Conservation (phyloP, 2,329 filamentous ascomycete genomes). For the Epichloe brachyelytri region DNA sequence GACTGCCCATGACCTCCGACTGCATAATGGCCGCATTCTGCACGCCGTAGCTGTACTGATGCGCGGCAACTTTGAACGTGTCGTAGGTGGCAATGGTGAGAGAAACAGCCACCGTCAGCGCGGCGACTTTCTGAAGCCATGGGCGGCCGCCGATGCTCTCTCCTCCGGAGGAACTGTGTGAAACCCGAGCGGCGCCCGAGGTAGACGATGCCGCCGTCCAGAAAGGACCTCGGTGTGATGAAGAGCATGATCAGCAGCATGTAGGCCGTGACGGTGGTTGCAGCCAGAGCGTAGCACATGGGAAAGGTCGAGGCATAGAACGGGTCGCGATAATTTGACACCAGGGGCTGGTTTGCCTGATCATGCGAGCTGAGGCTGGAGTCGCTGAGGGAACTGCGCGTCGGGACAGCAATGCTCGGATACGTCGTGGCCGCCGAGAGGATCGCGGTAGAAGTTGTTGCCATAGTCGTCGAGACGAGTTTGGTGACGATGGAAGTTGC, state of each 20-base stretch:
- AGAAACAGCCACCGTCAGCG: slow-evolving; percentile 65
- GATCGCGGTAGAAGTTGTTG: background rate
- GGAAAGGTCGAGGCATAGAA: slow-evolving; percentile 93
- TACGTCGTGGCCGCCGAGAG: background rate
- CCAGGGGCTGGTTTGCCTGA: slow-evolving; percentile 20
- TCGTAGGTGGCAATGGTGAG: slow-evolving; percentile 88
- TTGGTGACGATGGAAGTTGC: background rate
- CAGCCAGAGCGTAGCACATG: slow-evolving; percentile 83
- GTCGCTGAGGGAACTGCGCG: slow-evolving; percentile 14
- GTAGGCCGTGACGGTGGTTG: slow-evolving; percentile 82
- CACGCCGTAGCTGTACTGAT: slow-evolving; percentile 66
- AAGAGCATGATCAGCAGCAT: slow-evolving; percentile 88
- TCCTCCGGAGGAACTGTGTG: slow-evolving; percentile 65
- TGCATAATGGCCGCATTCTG: slow-evolving; percentile 71
- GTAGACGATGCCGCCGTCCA: slow-evolving; percentile 73
- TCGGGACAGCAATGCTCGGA: background rate
- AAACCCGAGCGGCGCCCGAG: slow-evolving; percentile 73
- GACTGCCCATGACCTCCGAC: slow-evolving; percentile 65
- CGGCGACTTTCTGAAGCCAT: slow-evolving; percentile 79
- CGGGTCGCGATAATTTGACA: slow-evolving; percentile 63
- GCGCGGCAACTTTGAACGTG: slow-evolving; percentile 72
- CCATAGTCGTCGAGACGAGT: slow-evolving; percentile 1
- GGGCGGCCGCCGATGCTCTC: slow-evolving; percentile 83
- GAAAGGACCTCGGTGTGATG: slow-evolving; percentile 87
- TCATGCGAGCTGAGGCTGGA: slow-evolving; percentile 19